These are phyloP conservation scores for Diutina catenulata DNA, from an alignment of 1,139 yeast genomes.

Conservation along the genomic window DNA sequence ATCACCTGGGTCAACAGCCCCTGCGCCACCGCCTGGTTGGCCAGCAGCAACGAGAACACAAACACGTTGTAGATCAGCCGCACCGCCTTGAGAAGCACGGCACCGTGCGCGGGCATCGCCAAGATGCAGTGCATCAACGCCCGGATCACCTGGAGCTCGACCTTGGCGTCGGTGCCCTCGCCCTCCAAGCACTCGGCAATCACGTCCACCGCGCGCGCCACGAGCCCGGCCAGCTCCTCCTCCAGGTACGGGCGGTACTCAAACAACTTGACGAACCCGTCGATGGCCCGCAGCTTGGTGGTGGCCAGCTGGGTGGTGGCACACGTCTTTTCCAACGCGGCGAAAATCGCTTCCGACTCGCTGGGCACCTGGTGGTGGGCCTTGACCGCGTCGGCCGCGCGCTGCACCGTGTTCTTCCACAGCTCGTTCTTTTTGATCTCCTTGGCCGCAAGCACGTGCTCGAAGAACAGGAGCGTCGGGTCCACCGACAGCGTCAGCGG, in stretches of 20 bases:
- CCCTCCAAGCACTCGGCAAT: conserved; percentile 83
- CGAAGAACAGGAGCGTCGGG: not conserved
- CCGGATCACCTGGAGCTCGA: conserved; percentile 86
- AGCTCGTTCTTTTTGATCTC: not conserved
- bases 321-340: not conserved
- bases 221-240: conserved; percentile 17
- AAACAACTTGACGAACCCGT: not conserved
- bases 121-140: conserved; percentile 84
- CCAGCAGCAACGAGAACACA: conserved; percentile 65
- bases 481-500: not conserved
- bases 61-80: conserved; percentile 90
- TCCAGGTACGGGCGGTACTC: not conserved
- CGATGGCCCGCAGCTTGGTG: conserved; percentile 1
- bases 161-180: conserved; percentile 79
- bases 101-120: conserved; percentile 82
- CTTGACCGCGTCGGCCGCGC: not conserved
- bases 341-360: not conserved
- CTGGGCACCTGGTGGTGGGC: too few relatives aligned
- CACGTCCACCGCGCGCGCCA: conserved; percentile 79
- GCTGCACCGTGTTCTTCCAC: not conserved
- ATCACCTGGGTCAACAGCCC: conserved; percentile 90
- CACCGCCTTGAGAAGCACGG: conserved; percentile 76
- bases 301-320: not conserved
- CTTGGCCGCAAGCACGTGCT: not conserved
- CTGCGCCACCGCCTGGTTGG: conserved; percentile 91